Percentiles rank a stretch among this genome's conserved stretches.
Evolutionary conservation across 257 asterid species (phyloP).

Genomic region (Mitragyna speciosa): DNA sequence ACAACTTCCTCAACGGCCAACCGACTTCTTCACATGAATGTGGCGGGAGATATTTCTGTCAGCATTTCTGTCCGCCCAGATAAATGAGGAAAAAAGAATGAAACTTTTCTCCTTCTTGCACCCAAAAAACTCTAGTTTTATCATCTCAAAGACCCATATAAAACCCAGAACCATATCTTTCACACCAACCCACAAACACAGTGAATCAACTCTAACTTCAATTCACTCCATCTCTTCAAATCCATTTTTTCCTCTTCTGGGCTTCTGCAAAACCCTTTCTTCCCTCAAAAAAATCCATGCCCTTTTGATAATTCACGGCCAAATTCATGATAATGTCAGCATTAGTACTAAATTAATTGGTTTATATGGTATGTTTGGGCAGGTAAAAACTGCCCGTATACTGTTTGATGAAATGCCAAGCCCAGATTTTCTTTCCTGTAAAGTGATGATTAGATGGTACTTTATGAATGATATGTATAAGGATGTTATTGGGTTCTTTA

Average conservation of each 20-base stretch:
- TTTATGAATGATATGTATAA: slow-evolving; percentile 43
- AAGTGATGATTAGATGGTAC: slow-evolving; percentile 71
- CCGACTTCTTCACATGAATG: not conserved
- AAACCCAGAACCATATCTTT: slow-evolving; percentile 13
- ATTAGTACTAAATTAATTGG: slow-evolving; percentile 39
- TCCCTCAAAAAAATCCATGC: slow-evolving; percentile 50
- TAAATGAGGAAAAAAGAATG: slow-evolving; percentile 14
- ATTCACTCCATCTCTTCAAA: slow-evolving; percentile 28
- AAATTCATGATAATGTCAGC: slow-evolving; percentile 23
- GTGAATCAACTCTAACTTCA: slow-evolving; percentile 13
- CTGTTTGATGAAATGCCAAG: slow-evolving; percentile 60
- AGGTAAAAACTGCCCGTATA: slow-evolving; percentile 35
- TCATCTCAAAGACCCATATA: slow-evolving; percentile 2
- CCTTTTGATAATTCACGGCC: slow-evolving; percentile 46
- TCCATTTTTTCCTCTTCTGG: slow-evolving; percentile 43
- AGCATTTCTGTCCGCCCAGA: too few species aligned
- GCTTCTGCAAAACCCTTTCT: slow-evolving; percentile 44
- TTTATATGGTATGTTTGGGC: slow-evolving; percentile 47
- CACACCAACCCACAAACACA: not conserved
- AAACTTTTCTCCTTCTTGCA: slow-evolving; percentile 1
- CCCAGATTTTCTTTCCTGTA: slow-evolving; percentile 47
- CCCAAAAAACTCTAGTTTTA: not conserved
- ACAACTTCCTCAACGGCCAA: not conserved
- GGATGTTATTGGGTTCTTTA: slow-evolving; percentile 46
- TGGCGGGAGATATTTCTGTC: slow-evolving; percentile 16